Evolutionary conservation across 768 basidiomycete species (phyloP), one percentile per base, ranked within the genome.

Genomic region (Trametes cubensis): DNA sequence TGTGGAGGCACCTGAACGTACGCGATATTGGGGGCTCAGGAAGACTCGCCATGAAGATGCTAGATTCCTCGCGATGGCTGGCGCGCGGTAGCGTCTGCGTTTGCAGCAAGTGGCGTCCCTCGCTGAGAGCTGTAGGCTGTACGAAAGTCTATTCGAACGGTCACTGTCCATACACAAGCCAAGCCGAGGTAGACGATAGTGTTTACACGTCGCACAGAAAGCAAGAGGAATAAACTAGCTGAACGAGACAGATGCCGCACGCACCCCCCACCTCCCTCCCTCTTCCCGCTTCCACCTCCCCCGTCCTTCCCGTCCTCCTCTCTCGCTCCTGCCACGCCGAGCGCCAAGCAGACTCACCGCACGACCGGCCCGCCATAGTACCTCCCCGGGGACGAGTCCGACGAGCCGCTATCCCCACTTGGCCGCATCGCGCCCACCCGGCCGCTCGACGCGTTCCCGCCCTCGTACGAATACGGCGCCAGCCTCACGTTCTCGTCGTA

Each of bases 401-500:
- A 28, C 41, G 58, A 59, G 23, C 13, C 49, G 58, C 48, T 59
- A n/a, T 59, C 58, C 28, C 58, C 49, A 28, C 49, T 58, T 39
- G 57, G 57, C 39, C 30, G 39, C 45, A 50, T 20, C 38, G 41
- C 25, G 20, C 48, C 34, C 6, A 50, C 58, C n/a, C 39, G 38
- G 26, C 15, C 30, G 44, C 34, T 44, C 28, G 59, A 55, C 50
- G 55, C 49, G 50, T 50, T 49, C 38, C 55, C 65, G 41, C 45
- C 51, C 23, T 57, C 64, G 52, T 71, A 71, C 57, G 62, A 48
- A 41, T 80, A 80, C 30, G 77, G 73, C 49, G 79, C 73, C 63
- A 80, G 71, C 46, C 72, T 73, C 50, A 79, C 73, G 44, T 75
- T 73, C 67, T 80, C 79, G 54, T 79, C 79, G 47, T 75, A 77